Conservation (phyloP, 352 stramenopile genomes). For the Phytophthora fragariaefolia region DNA sequence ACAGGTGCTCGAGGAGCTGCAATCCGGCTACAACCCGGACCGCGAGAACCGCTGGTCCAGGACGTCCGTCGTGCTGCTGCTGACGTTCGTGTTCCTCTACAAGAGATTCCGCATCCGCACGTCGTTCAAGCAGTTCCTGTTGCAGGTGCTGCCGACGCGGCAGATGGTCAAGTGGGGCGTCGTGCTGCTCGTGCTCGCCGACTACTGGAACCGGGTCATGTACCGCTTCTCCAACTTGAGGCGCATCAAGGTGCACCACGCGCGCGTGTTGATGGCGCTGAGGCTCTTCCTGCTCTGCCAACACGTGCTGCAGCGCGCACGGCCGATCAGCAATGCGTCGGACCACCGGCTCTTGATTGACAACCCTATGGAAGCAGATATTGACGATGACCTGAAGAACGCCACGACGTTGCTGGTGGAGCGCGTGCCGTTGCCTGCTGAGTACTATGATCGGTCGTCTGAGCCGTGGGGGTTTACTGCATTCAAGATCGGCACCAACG, state of each 20-base stretch:
- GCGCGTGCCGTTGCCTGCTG: slow-evolving; percentile 75
- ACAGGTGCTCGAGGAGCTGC: slow-evolving; percentile 80
- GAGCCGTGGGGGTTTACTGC: slow-evolving; percentile 79
- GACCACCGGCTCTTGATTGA: slow-evolving; percentile 85
- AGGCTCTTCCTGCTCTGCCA: slow-evolving; percentile 84
- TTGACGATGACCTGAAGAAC: slow-evolving; percentile 90
- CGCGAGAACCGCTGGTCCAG: slow-evolving; percentile 88
- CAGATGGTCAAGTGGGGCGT: slow-evolving; percentile 71
- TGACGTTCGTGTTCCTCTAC: slow-evolving; percentile 67
- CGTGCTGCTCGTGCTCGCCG: slow-evolving; percentile 51
- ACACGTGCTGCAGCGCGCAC: slow-evolving; percentile 80
- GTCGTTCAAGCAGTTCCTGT: slow-evolving; percentile 73
- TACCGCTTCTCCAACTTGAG: slow-evolving; percentile 88
- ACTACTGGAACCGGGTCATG: slow-evolving; percentile 82
- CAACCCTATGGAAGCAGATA: slow-evolving; percentile 85
- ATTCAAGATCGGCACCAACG: slow-evolving; percentile 87
- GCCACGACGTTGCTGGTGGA: slow-evolving; percentile 82
- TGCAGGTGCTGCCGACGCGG: slow-evolving; percentile 67
- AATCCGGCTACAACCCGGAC: slow-evolving; percentile 84
- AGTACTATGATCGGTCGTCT: slow-evolving; percentile 87
- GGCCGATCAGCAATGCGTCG: slow-evolving; percentile 72
- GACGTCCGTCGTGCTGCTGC: slow-evolving; percentile 65
- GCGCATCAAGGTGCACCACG: slow-evolving; percentile 87
- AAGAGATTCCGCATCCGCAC: slow-evolving; percentile 75
- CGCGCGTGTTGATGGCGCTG: slow-evolving; percentile 85